phyloP scores from a whole-genome alignment of 2,329 filamentous ascomycete genomes.

The Pochonia chlamydosporia region DNA sequence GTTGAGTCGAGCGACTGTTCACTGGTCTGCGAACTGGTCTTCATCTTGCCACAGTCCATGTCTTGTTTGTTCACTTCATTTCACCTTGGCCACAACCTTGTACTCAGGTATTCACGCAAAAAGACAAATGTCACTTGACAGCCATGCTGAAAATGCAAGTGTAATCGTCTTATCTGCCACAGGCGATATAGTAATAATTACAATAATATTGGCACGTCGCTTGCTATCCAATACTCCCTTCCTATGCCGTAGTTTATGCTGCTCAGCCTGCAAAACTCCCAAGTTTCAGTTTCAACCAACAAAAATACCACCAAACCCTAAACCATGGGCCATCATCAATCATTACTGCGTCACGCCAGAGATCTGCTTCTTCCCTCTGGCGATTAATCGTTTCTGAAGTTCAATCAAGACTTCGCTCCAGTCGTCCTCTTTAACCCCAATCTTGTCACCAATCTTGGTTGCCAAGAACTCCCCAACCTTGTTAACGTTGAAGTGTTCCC shows the following conservation, averaged over 20 bases:
- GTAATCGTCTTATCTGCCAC: no score
- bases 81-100: no score
- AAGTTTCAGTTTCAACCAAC: conserved; percentile 10
- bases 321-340: conserved; percentile 21
- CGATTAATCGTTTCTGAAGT: conserved; percentile 48
- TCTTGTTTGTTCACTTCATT: background rate
- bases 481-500: conserved; percentile 68
- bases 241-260: background rate
- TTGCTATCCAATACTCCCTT: background rate
- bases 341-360: conserved; percentile 14
- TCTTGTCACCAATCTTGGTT: conserved; percentile 42
- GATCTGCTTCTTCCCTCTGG: conserved; percentile 45
- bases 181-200: background rate
- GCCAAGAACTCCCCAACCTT: conserved; percentile 70
- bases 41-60: no score
- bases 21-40: no score
- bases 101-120: no score
- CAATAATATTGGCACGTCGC: background rate
- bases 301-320: conserved; percentile 4
- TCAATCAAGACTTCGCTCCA: conserved; percentile 54
- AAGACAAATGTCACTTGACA: no score
- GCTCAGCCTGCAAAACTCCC: background rate
- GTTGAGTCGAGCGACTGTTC: no score
- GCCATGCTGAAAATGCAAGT: no score
- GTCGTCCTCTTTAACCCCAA: conserved; percentile 27